Evolutionary conservation across 305 asterid genomes (phyloP).

Genomic region (Fraxinus xanthoxyloides): DNA sequence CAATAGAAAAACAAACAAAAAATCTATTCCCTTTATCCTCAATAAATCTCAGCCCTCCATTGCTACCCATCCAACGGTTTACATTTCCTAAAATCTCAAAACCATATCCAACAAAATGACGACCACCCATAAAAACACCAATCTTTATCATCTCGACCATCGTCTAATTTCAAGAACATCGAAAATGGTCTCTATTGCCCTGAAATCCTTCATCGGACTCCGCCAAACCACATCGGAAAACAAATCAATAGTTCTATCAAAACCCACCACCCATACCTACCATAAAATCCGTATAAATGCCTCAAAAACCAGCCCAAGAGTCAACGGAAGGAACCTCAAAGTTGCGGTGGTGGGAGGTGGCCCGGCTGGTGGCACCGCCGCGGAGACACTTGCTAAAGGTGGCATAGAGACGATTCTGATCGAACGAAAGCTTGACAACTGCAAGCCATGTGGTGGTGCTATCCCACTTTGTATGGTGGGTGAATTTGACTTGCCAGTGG

Average conservation of each 20-base stretch:
- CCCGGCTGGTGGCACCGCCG: slow-evolving; percentile 90
- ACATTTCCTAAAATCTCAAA: slow-evolving; percentile 40
- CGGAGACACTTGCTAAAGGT: slow-evolving; percentile 79
- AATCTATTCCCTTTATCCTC: slow-evolving; percentile 50
- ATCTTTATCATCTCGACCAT: slow-evolving; percentile 8
- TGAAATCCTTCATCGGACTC: slow-evolving; percentile 85
- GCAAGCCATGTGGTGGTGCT: slow-evolving; percentile 97
- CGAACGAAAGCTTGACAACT: slow-evolving; percentile 81
- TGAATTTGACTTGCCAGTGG: slow-evolving; percentile 84
- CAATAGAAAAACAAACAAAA: not conserved
- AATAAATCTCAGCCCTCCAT: slow-evolving; percentile 49
- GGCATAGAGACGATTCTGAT: slow-evolving; percentile 79
- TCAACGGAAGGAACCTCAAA: slow-evolving; percentile 77
- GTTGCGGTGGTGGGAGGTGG: slow-evolving; percentile 95
- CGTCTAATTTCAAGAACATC: not conserved
- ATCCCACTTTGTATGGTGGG: slow-evolving; percentile 97
- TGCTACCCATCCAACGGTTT: slow-evolving; percentile 43
- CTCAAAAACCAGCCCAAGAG: slow-evolving; percentile 71
- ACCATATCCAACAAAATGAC: slow-evolving; percentile 62
- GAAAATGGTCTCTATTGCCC: slow-evolving; percentile 65
- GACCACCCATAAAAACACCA: slow-evolving; percentile 26
- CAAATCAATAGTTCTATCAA: slow-evolving; percentile 30
- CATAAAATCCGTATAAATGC: slow-evolving; percentile 46
- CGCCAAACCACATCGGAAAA: slow-evolving; percentile 61
- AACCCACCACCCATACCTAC: slow-evolving; percentile 30